Conservation (phyloP, 140 eudicot genomes). For the Cichorium intybus region DNA sequence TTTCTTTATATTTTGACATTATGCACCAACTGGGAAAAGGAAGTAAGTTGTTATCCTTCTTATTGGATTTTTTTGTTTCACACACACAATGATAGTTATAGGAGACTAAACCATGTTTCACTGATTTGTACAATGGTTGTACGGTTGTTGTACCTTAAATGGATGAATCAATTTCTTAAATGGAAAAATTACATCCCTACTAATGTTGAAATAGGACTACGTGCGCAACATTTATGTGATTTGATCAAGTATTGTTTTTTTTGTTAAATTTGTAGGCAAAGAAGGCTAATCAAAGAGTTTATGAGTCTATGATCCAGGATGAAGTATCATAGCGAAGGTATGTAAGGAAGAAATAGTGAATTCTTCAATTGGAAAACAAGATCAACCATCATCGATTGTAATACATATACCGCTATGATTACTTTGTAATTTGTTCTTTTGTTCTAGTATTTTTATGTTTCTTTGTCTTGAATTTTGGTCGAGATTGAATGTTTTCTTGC, state of each 20-base stretch:
- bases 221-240: neutral
- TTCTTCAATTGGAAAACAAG: neutral
- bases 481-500: neutral
- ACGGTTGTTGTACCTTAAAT: no score
- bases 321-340: conserved; percentile 28
- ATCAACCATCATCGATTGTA: no score
- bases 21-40: conserved; percentile 64
- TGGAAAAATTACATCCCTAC: no score
- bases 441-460: neutral
- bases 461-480: conserved; percentile 3
- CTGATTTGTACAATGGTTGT: no score
- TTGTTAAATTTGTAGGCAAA: conserved; percentile 41
- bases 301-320: conserved; percentile 28
- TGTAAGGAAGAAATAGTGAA: neutral
- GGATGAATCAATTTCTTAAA: no score
- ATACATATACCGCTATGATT: neutral
- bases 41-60: conserved; percentile 31
- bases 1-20: conserved; percentile 45
- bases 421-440: neutral
- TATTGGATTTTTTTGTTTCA: neutral
- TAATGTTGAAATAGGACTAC: no score
- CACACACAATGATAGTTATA: neutral
- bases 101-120: neutral
- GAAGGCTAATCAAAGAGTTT: conserved; percentile 53
- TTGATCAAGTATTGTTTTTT: neutral